Evolutionary conservation across 495 filamentous ascomycete genomes (phyloP), one percentile per base, ranked within the genome.

Genomic region (Thermothielavioides terrestris): DNA sequence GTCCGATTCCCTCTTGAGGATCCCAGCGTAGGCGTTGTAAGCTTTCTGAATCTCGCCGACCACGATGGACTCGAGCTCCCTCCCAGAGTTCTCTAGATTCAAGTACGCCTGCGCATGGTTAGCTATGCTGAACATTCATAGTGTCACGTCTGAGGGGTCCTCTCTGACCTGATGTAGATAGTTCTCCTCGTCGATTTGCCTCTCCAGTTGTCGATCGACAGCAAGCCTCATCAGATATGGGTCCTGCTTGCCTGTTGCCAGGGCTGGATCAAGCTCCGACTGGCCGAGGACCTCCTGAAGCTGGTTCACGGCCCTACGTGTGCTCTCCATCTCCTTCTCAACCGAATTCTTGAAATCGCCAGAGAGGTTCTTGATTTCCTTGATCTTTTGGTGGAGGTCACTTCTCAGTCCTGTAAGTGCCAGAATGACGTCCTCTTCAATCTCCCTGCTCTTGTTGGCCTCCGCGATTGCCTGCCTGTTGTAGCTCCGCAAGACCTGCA

Each of bases 41-140:
- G 89, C 86, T 60, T 96, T 96, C 57, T 98, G 89, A 46, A 98
- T 95, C 65, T 98, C 94, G 55, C 88, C 84, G 42, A 98, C 87
- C 5, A 98, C 86, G 55, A 98, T 97, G 3, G 85, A 85, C 66
- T 98, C 92, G 2, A 98, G 74, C 64, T 98, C 92, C 45, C 89
- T 83, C 12, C 92, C 92, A 17, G 94, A 97, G 60, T 80, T 84
- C 72, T 98, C 94, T 22, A 98, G 74, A 62, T 98, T 98, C 50
- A 95, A 71, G 62, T 90, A 96, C 15, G 92, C 92, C 89, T 95
- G 52, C 18, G 7, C 40, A 4, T 21, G 36, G 35, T 26, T 27
- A 38, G 22, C 42, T 9, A 11, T 35, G 15, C 7, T 18, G 18
- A 32, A 45, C 23, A 36, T 7, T 60, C 72, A 61, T 8, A 20